Base-by-base conservation (phyloP, 495 filamentous ascomycete species). In the Trichoderma virens region DNA sequence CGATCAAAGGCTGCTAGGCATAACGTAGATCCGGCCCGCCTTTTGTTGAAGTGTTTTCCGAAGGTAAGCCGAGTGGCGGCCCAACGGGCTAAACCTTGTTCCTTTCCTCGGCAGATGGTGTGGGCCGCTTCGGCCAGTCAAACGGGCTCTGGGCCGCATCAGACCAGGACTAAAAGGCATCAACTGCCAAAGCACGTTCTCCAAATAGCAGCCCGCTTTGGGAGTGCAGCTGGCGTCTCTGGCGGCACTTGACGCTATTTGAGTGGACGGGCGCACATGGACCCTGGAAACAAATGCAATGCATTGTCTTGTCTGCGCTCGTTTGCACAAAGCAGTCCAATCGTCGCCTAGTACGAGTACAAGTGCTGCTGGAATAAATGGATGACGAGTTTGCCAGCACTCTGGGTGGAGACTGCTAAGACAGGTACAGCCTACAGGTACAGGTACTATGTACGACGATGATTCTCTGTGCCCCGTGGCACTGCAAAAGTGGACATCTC, bases 51-150 rank as follows among this genome's bases (percentile, higher is more conserved):
- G 8, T 27, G 23, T 14, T 5, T 56, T 56, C 51, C 51, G 51
- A 56, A 27, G 51, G 51, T 56, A 28, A 56, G 51, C 51, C 51
- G 51, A 56, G 25, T 30, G 25, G 51, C 51, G 23, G 51, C 51
- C 51, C 51, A 56, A 56, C 25, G 27, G 51, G 23, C 51, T 30
- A 56, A 56, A 56, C 51, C 27, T 56, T 56, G 27, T 28, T 30
- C 51, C 25, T 28, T 2, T 28, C 11, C 30, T 8, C 51, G 51
- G 51, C 51, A 56, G 25, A 27, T 56, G 51, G 25, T 28, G 51
- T 30, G 51, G 51, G 13, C 51, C 51, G 51, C 11, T 56, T 30
- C 23, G 27, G 13, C 25, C 27, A 56, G 51, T 56, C 51, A 56
- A 56, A 56, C 51, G 25, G 51, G 43, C 43, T 47, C 25, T 30